Evolutionary conservation across 495 filamentous ascomycete species (phyloP).

Genomic region (Daldinia childiae): DNA sequence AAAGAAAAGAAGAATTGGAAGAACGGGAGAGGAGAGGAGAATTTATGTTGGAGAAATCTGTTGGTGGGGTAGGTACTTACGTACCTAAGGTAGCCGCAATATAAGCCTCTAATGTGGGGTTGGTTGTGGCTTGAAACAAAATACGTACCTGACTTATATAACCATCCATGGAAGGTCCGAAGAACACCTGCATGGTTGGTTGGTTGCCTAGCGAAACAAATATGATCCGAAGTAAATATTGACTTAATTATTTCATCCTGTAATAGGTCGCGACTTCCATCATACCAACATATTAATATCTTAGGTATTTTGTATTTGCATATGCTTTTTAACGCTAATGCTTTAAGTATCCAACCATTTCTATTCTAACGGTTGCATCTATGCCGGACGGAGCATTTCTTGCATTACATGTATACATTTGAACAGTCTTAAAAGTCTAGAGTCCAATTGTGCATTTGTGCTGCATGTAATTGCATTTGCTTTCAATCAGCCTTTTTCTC

Average conservation of each 20-base stretch:
- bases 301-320: not conserved
- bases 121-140: conserved; percentile 17
- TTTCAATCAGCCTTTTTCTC: conserved; percentile 13
- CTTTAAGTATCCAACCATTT: conserved; percentile 29
- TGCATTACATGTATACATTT: conserved; percentile 34
- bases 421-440: conserved; percentile 5
- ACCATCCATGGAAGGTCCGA: too few species aligned
- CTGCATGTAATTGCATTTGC: conserved; percentile 33
- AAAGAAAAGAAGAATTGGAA: conserved; percentile 39
- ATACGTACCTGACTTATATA: not conserved
- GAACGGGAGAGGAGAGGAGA: not conserved
- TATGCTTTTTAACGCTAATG: not conserved
- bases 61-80: not conserved
- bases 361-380: conserved; percentile 23
- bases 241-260: conserved; percentile 7
- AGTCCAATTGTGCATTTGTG: conserved; percentile 23
- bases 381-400: conserved; percentile 36
- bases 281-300: not conserved
- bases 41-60: conserved; percentile 13
- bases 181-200: not conserved
- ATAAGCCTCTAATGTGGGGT: conserved; percentile 22
- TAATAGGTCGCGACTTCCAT: conserved; percentile 3
- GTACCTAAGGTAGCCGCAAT: conserved; percentile 9
- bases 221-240: conserved; percentile 40
- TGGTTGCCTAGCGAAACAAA: conserved; percentile 40